Percentiles rank a stretch among this genome's conserved stretches.
Conservation (phyloP, 192 early-diverging fungal species). For the Coemansia brasiliensis region DNA sequence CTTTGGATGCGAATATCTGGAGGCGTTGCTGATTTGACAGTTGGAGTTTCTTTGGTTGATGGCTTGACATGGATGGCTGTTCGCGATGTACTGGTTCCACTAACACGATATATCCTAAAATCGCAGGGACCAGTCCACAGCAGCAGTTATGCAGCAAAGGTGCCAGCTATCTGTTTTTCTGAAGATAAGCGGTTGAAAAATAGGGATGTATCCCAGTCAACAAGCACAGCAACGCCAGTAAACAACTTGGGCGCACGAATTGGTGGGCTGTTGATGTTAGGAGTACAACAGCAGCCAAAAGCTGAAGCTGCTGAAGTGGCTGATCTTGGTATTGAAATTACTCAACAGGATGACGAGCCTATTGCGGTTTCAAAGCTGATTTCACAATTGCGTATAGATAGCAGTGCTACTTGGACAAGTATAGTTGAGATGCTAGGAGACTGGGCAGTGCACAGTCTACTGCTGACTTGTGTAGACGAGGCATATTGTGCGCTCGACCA, state of each 20-base stretch:
- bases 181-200: too few relatives aligned
- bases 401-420: slow-evolving; percentile 18
- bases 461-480: slow-evolving; percentile 13
- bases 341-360: too few relatives aligned
- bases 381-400: slow-evolving; percentile 4
- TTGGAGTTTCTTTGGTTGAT: not conserved
- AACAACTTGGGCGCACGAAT: slow-evolving; percentile 38
- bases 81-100: not conserved
- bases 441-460: slow-evolving; percentile 31
- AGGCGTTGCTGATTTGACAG: slow-evolving; percentile 19
- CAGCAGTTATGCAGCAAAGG: not conserved
- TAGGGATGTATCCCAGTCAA: too few relatives aligned
- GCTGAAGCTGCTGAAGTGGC: too few relatives aligned
- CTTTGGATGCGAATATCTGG: slow-evolving; percentile 26
- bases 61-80: slow-evolving; percentile 9
- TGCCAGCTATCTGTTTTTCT: too few relatives aligned
- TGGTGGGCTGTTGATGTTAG: slow-evolving; percentile 38
- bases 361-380: not conserved
- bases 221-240: not conserved
- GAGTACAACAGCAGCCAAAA: not conserved
- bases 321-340: too few relatives aligned
- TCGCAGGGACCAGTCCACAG: not conserved
- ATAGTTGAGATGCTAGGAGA: slow-evolving; percentile 35
- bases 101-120: not conserved
- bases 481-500: not conserved